These are phyloP conservation scores for Cordyceps fumosorosea DNA, from an alignment of 2,329 filamentous ascomycete genomes.

Conservation along the genomic window DNA sequence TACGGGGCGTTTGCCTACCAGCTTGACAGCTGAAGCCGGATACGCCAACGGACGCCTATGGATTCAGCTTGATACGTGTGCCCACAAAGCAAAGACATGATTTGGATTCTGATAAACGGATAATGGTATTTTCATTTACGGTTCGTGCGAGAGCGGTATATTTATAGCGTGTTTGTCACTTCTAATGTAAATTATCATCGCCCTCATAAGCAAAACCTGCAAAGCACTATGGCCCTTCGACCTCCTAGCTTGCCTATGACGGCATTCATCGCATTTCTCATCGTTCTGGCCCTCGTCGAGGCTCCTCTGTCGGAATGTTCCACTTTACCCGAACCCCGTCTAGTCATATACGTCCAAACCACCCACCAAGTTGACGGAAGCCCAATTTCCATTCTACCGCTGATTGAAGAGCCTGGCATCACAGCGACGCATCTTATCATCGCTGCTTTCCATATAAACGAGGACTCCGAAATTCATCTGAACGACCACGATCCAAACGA, in stretches of 20 bases:
- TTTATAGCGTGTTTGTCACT: no score
- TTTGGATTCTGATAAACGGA: no score
- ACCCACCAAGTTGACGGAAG: conserved; percentile 34
- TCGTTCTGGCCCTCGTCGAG: background rate
- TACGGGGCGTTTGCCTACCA: no score
- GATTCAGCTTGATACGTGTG: no score
- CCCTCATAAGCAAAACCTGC: background rate
- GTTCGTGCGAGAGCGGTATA: no score
- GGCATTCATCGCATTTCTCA: background rate
- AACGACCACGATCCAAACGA: conserved; percentile 67
- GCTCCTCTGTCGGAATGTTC: background rate
- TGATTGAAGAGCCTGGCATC: conserved; percentile 34
- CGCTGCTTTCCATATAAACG: conserved; percentile 74
- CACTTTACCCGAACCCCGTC: conserved; percentile 22
- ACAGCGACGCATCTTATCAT: conserved; percentile 70
- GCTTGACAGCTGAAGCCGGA: no score
- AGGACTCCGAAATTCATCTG: conserved; percentile 57
- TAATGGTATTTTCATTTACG: no score
- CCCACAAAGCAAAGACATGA: no score
- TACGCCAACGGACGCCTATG: no score
- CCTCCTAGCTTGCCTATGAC: background rate
- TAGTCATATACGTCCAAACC: conserved; percentile 44
- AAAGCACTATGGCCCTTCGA: background rate
- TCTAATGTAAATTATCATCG: background rate
- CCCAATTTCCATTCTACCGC: conserved; percentile 43